Base-by-base conservation (phyloP, 495 filamentous ascomycete genomes). In the Rostrohypoxylon terebratum region DNA sequence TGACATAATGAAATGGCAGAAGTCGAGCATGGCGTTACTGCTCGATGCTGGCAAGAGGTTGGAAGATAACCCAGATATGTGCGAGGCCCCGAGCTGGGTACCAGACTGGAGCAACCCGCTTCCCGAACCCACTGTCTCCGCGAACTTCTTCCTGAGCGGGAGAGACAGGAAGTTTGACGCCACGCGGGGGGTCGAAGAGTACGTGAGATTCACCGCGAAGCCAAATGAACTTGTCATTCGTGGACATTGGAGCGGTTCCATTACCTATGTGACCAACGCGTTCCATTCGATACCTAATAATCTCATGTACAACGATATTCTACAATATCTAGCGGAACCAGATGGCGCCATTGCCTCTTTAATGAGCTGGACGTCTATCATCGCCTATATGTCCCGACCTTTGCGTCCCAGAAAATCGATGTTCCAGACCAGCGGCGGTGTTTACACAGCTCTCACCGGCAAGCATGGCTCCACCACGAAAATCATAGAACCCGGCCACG, bases 141-240 rank as follows among this genome's bases (percentile, higher is more conserved):
- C 47, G 10, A 51, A 51, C 47, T 51, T 51, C 47, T 51, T 51
- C 21, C 20, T 51, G 11, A 25, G 47, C 47, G 47, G 47, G 47
- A 23, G 16, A 51, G 47, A 51, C 7, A 51, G 47, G 47, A 51
- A 25, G 16, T 51, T 51, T 3, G 8, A 51, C 11, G 47, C 47
- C 21, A 51, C 47, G 11, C 14, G 13, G n/a, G 47, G 47, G 13
- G 47, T 51, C 10, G 23, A 51, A 3, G 47, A 25, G 21, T 51
- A 23, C 21, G 23, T 51, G 13, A 21, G 21, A 28, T 51, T 51
- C 16, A 25, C 47, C 21, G 4, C 20, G 9, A 51, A 51, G 9
- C 47, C 47, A 20, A 28, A 51, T 1, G 47, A 51, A 11, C 20
- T 51, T 4, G 4, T 51, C 47, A 13, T 51, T 11, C 47, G 47